phyloP scores from a whole-genome alignment of 2,329 filamentous ascomycete genomes.

The Boeremia lycopersici region DNA sequence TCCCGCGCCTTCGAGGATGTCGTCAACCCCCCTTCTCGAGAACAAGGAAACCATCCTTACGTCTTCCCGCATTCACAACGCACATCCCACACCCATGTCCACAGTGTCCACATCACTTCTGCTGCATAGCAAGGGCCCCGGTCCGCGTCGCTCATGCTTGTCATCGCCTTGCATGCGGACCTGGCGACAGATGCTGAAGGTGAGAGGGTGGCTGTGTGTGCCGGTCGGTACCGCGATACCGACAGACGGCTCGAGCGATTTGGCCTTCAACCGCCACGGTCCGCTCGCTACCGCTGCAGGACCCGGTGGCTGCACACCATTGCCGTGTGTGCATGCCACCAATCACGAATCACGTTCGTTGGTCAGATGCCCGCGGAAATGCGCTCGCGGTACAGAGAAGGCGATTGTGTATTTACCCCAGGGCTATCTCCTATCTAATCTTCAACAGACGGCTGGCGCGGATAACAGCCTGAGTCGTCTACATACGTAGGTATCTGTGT shows the following conservation, averaged over 20 bases:
- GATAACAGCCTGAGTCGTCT: too few relatives aligned
- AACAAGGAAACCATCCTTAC: conserved; percentile 1
- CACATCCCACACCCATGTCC: not conserved
- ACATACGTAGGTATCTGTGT: not conserved
- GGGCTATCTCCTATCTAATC: too few relatives aligned
- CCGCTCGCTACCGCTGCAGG: conserved; percentile 13
- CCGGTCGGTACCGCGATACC: not conserved
- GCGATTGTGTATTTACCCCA: not conserved
- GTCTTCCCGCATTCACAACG: not conserved
- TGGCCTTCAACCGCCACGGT: conserved; percentile 1
- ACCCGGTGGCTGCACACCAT: not conserved
- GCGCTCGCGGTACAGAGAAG: not conserved
- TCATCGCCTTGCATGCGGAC: not conserved
- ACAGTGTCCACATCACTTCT: not conserved
- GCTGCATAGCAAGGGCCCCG: not conserved
- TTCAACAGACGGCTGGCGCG: too few relatives aligned
- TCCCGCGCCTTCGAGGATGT: conserved; percentile 9
- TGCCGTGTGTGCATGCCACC: not conserved
- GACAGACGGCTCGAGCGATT: not conserved
- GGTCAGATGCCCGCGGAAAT: not conserved
- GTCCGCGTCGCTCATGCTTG: not conserved
- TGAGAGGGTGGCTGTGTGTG: not conserved
- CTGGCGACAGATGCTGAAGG: not conserved
- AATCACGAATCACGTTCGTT: not conserved
- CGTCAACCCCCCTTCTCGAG: not conserved